Evolutionary conservation across 73 alveolate genomes (phyloP).

Genomic region (Blepharisma japonicum): DNA sequence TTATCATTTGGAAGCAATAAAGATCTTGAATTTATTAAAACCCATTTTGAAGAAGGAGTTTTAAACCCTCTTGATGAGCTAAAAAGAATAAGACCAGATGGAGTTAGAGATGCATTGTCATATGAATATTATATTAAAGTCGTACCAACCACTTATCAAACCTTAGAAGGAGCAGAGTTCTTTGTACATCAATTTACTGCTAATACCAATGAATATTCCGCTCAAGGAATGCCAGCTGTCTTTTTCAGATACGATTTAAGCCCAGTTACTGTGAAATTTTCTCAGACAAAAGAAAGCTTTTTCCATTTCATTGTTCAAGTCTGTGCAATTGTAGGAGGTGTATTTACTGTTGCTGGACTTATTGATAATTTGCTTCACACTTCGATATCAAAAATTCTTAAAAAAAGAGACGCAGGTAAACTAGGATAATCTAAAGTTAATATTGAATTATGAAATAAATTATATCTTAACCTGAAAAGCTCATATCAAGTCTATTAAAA

Average conservation of each 20-base stretch:
- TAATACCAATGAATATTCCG: conserved; percentile 57
- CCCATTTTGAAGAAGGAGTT: conserved; percentile 63
- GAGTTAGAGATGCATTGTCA: conserved; percentile 34
- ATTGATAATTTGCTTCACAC: conserved; percentile 74
- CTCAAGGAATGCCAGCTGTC: conserved; percentile 70
- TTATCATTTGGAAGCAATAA: conserved; percentile 80
- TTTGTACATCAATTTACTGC: conserved; percentile 84
- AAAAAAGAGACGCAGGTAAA: conserved; percentile 64
- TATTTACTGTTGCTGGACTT: conserved; percentile 92
- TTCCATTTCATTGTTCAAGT: conserved; percentile 83
- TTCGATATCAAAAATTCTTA: conserved; percentile 58
- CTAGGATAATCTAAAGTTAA: conserved; percentile 40
- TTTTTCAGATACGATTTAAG: conserved; percentile 85
- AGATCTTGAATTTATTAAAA: conserved; percentile 58
- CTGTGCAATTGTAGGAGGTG: conserved; percentile 98
- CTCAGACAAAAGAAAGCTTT: conserved; percentile 73
- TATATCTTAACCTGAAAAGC: neutral
- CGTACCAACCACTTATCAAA: conserved; percentile 89
- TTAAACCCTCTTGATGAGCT: conserved; percentile 71
- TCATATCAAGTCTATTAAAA: no score
- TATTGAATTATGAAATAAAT: neutral
- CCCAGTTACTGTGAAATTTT: conserved; percentile 86
- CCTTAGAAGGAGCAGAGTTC: conserved; percentile 50
- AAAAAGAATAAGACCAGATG: conserved; percentile 31
- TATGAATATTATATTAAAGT: conserved; percentile 83